Evolutionary conservation across 75 land plant genomes (phyloP).

Genomic region (Cupressus sempervirens): DNA sequence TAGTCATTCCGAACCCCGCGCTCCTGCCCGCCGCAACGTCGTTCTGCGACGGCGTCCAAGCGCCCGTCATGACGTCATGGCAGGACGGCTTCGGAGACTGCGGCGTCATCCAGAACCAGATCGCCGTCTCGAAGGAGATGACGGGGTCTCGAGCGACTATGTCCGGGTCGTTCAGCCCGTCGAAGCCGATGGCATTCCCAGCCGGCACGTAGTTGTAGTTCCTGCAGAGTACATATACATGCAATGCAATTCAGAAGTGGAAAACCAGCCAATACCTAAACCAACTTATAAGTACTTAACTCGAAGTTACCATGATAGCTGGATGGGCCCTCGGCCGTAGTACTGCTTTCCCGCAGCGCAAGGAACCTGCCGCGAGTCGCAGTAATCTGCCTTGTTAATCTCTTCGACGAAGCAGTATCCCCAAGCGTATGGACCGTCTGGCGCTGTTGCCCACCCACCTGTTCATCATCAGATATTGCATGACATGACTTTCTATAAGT

Average conservation of each 20-base stretch:
- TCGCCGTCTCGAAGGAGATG: slow-evolving; percentile 34
- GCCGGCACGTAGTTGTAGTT: slow-evolving; percentile 43
- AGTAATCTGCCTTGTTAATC: slow-evolving; percentile 18
- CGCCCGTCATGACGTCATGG: slow-evolving; percentile 60
- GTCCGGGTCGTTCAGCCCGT: slow-evolving; percentile 26
- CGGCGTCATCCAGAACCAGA: slow-evolving; percentile 49
- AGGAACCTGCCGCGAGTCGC: slow-evolving; percentile 33
- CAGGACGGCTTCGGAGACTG: slow-evolving; percentile 46
- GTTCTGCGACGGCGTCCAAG: slow-evolving; percentile 40
- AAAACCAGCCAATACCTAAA: neutral
- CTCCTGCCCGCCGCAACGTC: slow-evolving; percentile 33
- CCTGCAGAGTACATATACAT: slow-evolving; percentile 7
- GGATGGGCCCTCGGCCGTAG: slow-evolving; percentile 74
- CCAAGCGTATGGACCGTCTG: slow-evolving; percentile 69
- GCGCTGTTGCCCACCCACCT: slow-evolving; percentile 72
- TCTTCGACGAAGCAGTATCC: slow-evolving; percentile 49
- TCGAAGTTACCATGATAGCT: slow-evolving; percentile 54
- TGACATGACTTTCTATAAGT: too few relatives aligned
- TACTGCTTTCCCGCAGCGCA: slow-evolving; percentile 63
- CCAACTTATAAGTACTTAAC: too few relatives aligned
- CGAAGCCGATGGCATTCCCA: slow-evolving; percentile 16
- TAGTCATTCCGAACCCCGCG: slow-evolving; percentile 61
- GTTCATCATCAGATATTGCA: neutral
- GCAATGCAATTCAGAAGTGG: neutral
- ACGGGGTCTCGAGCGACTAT: slow-evolving; percentile 20